These are phyloP conservation scores for Beauveria brongniartii DNA, from an alignment of 2,329 filamentous ascomycete species.

Conservation along the genomic window DNA sequence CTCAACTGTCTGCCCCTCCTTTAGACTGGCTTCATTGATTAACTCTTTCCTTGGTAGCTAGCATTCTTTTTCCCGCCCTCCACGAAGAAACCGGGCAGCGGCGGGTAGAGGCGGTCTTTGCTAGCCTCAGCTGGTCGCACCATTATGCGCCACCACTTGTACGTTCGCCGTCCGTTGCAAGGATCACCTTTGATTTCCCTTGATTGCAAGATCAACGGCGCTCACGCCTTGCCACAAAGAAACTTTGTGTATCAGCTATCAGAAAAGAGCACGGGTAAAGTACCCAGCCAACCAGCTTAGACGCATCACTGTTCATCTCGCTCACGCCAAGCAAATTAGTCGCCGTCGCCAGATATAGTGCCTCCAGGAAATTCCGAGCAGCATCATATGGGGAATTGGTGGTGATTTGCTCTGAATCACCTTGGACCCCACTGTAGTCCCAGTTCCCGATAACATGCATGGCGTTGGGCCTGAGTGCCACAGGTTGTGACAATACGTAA, in stretches of 20 bases:
- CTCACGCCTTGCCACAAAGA: neutral
- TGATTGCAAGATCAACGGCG: neutral
- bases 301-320: neutral
- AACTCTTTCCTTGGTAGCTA: neutral
- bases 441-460: neutral
- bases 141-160: neutral
- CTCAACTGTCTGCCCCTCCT: neutral
- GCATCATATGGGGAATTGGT: no score
- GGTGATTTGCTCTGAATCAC: no score
- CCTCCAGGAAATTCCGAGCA: no score
- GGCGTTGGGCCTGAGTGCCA: neutral
- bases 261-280: neutral
- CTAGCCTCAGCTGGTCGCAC: neutral
- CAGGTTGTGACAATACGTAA: neutral
- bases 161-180: neutral
- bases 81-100: neutral
- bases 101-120: constrained; percentile 8
- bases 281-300: neutral
- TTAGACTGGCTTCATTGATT: neutral
- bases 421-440: neutral
- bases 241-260: neutral
- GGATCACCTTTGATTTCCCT: neutral
- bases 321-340: constrained; percentile 6
- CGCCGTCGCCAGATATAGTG: neutral
- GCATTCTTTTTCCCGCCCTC: neutral